These are phyloP conservation scores for Phaeolepiota aurea DNA, from an alignment of 768 basidiomycete genomes.

Conservation along the genomic window DNA sequence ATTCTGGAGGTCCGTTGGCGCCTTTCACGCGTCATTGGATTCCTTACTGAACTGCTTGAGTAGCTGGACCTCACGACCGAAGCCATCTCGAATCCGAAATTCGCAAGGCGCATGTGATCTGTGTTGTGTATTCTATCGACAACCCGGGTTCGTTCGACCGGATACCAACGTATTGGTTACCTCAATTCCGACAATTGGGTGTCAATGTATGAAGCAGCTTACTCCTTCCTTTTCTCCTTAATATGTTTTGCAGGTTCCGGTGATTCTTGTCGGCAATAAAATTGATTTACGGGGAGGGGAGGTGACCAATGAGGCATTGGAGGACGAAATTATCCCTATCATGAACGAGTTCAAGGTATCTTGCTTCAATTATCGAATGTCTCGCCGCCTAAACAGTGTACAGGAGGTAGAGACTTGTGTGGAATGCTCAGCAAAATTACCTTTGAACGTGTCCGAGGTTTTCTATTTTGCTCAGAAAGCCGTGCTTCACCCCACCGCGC, in stretches of 20 bases:
- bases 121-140: constrained; percentile 95
- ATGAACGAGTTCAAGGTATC: constrained; percentile 98
- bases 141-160: constrained; percentile 95
- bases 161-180: constrained; percentile 97
- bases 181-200: constrained; percentile 88
- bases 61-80: constrained; percentile 82
- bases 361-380: constrained; percentile 3
- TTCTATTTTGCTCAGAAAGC: constrained; percentile 99
- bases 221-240: constrained; percentile 1
- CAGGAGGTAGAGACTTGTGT: constrained; percentile 99
- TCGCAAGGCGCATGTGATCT: constrained; percentile 96
- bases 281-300: constrained; percentile 91
- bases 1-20: constrained; percentile 75
- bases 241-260: constrained; percentile 62
- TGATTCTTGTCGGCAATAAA: constrained; percentile 97
- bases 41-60: neutral
- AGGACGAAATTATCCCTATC: constrained; percentile 92
- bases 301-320: constrained; percentile 89
- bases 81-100: constrained; percentile 91
- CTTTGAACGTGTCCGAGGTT: constrained; percentile 91
- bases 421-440: constrained; percentile 89
- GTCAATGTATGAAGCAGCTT: constrained; percentile 63
- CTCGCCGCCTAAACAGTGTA: constrained; percentile 6
- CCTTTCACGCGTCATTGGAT: constrained; percentile 6
- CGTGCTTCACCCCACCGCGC: constrained; percentile 93